Evolutionary conservation across 2,329 filamentous ascomycete genomes (phyloP).

Genomic region (Sclerotinia nivalis): DNA sequence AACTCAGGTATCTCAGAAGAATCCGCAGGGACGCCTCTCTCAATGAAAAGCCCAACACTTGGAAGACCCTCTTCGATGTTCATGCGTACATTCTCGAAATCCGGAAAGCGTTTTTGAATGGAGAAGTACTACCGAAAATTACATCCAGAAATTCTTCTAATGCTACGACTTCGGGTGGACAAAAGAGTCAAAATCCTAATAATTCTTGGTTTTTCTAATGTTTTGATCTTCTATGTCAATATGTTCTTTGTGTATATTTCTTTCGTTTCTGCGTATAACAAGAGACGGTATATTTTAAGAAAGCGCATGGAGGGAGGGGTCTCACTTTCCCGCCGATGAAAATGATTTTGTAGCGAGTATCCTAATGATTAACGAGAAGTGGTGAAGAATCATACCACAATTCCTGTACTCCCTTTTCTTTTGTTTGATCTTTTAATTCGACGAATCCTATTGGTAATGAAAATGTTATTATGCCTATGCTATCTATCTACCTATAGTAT

Average conservation of each 20-base stretch:
- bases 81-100: neutral
- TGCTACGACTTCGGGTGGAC: neutral
- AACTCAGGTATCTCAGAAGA: neutral
- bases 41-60: constrained; percentile 2
- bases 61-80: neutral
- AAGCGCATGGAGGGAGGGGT: too few species aligned
- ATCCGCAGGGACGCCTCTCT: neutral
- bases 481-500: too few species aligned
- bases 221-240: neutral
- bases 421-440: too few species aligned
- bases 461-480: too few species aligned
- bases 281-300: neutral
- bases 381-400: too few species aligned
- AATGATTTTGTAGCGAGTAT: too few species aligned
- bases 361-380: too few species aligned
- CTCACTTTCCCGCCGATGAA: too few species aligned
- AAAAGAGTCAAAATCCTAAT: neutral
- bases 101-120: neutral
- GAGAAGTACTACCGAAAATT: neutral
- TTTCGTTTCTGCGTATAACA: neutral
- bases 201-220: neutral
- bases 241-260: neutral
- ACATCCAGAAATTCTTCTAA: neutral
- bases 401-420: too few species aligned
- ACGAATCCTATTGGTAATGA: too few species aligned